Conservation (phyloP, 2,329 filamentous ascomycete species). For the Botrytis porri region DNA sequence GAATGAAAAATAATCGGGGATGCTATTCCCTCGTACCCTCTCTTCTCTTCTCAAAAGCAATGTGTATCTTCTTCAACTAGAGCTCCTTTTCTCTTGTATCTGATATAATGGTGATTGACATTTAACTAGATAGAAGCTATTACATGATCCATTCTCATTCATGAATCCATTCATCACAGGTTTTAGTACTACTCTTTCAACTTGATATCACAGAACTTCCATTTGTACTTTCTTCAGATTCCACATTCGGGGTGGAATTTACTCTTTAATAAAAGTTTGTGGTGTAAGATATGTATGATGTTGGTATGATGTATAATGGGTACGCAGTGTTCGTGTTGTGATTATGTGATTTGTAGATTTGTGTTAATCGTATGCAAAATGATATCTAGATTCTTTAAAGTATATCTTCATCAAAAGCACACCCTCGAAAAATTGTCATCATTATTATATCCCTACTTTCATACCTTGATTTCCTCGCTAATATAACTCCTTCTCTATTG, state of each 20-base stretch:
- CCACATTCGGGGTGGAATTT: rapidly evolving
- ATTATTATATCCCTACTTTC: background rate
- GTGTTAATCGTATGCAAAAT: too few relatives aligned
- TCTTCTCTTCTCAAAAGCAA: too few relatives aligned
- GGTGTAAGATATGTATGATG: background rate
- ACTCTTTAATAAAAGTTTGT: background rate
- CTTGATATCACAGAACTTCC: background rate
- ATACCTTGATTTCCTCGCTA: background rate
- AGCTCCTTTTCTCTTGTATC: background rate
- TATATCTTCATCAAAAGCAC: rapidly evolving
- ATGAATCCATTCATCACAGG: background rate
- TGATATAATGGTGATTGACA: too few relatives aligned
- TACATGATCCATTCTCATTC: background rate
- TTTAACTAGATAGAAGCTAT: background rate
- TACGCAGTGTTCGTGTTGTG: background rate
- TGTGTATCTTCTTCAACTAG: too few relatives aligned
- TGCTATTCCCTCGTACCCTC: background rate
- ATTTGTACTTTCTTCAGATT: background rate
- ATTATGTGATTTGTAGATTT: background rate
- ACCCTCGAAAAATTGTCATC: background rate
- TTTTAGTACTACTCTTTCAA: too few relatives aligned
- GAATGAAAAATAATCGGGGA: too few relatives aligned
- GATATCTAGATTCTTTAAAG: too few relatives aligned
- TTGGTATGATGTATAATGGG: background rate
- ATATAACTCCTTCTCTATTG: background rate